A percentile compares a stretch with the other conserved stretches of the same genome.
phyloP scores from a whole-genome alignment of 441 rosid genomes.

The Brassica hybrid region DNA sequence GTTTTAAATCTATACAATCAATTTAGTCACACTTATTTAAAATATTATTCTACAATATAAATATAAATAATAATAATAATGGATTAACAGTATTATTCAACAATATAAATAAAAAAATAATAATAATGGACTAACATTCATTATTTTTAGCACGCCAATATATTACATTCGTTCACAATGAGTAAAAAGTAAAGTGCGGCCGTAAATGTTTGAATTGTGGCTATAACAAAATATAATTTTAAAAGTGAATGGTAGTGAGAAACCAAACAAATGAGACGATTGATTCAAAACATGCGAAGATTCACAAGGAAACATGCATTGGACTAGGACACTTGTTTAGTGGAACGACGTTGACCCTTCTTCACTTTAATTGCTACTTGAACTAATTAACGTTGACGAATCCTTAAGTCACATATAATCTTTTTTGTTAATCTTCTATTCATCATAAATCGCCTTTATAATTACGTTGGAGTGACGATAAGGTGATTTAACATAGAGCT shows the following conservation, averaged over 20 bases:
- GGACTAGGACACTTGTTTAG: slow-evolving; percentile 27
- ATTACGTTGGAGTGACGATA: slow-evolving; percentile 36
- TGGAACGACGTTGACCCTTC: slow-evolving; percentile 24
- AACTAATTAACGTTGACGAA: slow-evolving; percentile 39
- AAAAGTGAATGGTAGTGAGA: too few relatives aligned
- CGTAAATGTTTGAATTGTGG: slow-evolving; percentile 26
- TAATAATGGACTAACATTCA: background rate
- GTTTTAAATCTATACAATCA: too few relatives aligned
- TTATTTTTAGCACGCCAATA: slow-evolving; percentile 5
- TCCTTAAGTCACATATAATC: background rate
- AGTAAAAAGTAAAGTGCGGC: slow-evolving; percentile 24
- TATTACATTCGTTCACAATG: slow-evolving; percentile 9
- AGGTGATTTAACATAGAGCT: slow-evolving; percentile 18
- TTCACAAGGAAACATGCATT: too few relatives aligned
- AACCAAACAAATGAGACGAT: too few relatives aligned
- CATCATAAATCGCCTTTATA: background rate
- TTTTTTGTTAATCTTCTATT: background rate
- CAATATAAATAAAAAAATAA: background rate
- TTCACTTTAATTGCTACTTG: slow-evolving; percentile 28
- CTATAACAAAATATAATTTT: background rate
- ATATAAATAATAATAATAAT: too few relatives aligned
- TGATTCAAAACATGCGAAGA: too few relatives aligned
- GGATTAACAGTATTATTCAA: background rate
- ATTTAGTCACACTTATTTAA: too few relatives aligned
- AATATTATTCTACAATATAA: too few relatives aligned